Evolutionary conservation across 2,329 filamentous ascomycete genomes (phyloP), one percentile per base, ranked within the genome.

Genomic region (Fusarium mangiferae): DNA sequence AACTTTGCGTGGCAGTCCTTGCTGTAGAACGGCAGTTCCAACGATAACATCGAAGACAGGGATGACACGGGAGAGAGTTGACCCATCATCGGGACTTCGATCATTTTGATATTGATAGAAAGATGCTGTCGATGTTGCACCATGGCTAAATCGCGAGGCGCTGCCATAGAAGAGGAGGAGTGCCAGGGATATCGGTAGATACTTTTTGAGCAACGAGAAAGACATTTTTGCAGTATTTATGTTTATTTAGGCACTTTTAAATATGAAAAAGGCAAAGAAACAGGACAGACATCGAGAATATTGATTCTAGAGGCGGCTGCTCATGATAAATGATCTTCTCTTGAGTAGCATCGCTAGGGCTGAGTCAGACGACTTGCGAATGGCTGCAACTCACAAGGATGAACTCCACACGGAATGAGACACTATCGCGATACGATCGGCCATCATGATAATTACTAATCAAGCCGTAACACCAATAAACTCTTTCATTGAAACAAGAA

Each of bases 81-180:
- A 75, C 1, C 64, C 72, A 2, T 75, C 72, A 6, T 72, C 72
- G 0, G 52, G 60, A 18, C 48, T 60, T 6, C 72, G 60, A 5
- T 69, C 60, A 8, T 69, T 75, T 13, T 74, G 68, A 15, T 62
- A 74, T 10, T 35, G 35, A 24, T 74, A 74, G 17, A 74, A 74
- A 0, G 54, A 54, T 20, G 60, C 1, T 5, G 64, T 62, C 5
- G 72, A 74, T 15, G 72, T 75, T 12, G 68, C 49, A 1, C 72
- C 72, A 5, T 75, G 72, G 2, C 56, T 61, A 10, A 74, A 72
- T 7, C 72, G 48, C 13, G 72, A 74, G 5, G 72, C 72, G 18
- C 68, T 69, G n/a, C 72, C 72, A 18, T 75, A 74, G 22, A 72
- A 75, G 6, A 74, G 60, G 3, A 74, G 44, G 0, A 72, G 15